Conservation (phyloP, 495 filamentous ascomycete species). For the Penicillium tannophilum region DNA sequence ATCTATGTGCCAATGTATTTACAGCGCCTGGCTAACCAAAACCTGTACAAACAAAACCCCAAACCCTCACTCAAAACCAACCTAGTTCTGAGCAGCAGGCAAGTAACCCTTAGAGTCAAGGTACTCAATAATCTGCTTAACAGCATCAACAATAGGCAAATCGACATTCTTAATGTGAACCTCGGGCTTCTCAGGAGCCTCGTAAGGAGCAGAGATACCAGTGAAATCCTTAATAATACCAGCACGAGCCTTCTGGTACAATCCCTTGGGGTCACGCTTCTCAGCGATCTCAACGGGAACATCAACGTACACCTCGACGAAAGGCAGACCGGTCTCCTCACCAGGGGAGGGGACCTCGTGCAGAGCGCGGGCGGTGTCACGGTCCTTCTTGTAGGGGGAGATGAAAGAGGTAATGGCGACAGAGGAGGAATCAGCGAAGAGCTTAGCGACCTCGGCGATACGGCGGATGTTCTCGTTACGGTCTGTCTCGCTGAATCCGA, state of each 20-base stretch:
- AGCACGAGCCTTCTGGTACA: constrained; percentile 94
- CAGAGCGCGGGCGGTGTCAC: constrained; percentile 75
- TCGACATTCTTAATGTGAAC: constrained; percentile 74
- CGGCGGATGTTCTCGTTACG: constrained; percentile 96
- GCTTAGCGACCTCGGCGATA: constrained; percentile 93
- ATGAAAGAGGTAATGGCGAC: constrained; percentile 96
- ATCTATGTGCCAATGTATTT: constrained; percentile 15
- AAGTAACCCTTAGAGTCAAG: constrained; percentile 67
- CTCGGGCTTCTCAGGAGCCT: constrained; percentile 84
- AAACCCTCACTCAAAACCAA: background rate
- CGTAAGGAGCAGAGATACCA: constrained; percentile 88
- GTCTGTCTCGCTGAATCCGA: constrained; percentile 91
- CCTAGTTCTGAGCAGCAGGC: constrained; percentile 50
- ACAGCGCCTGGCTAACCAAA: constrained; percentile 2
- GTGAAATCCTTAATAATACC: constrained; percentile 98
- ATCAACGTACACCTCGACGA: constrained; percentile 92
- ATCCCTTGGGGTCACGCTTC: constrained; percentile 90
- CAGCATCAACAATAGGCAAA: constrained; percentile 80
- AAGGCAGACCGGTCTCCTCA: constrained; percentile 65
- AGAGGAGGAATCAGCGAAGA: constrained; percentile 87
- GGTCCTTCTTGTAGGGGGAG: constrained; percentile 87
- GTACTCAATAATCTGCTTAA: constrained; percentile 78
- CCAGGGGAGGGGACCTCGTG: constrained; percentile 60
- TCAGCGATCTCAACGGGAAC: constrained; percentile 89
- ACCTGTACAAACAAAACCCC: background rate